Evolutionary conservation across 1,284 basidiomycete species (phyloP).

Genomic region (Pholiota adiposa): DNA sequence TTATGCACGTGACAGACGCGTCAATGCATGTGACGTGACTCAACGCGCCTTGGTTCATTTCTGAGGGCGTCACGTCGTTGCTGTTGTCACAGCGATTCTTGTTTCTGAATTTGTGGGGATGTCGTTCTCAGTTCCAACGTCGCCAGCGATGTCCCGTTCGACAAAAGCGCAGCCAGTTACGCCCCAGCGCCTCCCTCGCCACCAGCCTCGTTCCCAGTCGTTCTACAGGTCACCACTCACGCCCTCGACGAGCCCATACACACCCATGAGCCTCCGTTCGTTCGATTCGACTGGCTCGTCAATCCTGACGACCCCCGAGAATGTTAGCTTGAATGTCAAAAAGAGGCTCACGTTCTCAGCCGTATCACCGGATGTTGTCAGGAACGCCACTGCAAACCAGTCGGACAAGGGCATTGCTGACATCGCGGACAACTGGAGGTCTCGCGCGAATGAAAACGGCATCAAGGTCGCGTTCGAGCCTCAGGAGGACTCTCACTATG

Average conservation of each 20-base stretch:
- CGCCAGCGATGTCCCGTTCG: conserved; percentile 43
- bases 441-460: conserved; percentile 69
- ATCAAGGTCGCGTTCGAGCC: conserved; percentile 56
- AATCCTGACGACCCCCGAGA: conserved; percentile 56
- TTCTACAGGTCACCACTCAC: conserved; percentile 42
- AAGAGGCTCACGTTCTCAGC: conserved; percentile 42
- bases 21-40: conserved; percentile 27
- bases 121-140: conserved; percentile 46
- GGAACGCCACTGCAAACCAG: conserved; percentile 30
- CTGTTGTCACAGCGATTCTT: conserved; percentile 26
- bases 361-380: conserved; percentile 38
- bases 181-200: conserved; percentile 41
- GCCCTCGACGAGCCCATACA: conserved; percentile 58
- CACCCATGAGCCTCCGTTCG: conserved; percentile 67
- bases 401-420: conserved; percentile 56
- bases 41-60: conserved; percentile 24
- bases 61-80: conserved; percentile 23
- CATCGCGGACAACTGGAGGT: conserved; percentile 72
- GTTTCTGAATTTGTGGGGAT: conserved; percentile 25
- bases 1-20: conserved; percentile 20
- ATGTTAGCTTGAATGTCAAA: conserved; percentile 34
- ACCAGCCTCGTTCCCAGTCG: conserved; percentile 38
- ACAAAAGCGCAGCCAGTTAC: conserved; percentile 42
- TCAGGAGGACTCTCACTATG: conserved; percentile 53
- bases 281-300: conserved; percentile 53